Evolutionary conservation across 1,284 basidiomycete genomes (phyloP), one percentile per base, ranked within the genome.

Genomic region (Acaromyces ingoldii): DNA sequence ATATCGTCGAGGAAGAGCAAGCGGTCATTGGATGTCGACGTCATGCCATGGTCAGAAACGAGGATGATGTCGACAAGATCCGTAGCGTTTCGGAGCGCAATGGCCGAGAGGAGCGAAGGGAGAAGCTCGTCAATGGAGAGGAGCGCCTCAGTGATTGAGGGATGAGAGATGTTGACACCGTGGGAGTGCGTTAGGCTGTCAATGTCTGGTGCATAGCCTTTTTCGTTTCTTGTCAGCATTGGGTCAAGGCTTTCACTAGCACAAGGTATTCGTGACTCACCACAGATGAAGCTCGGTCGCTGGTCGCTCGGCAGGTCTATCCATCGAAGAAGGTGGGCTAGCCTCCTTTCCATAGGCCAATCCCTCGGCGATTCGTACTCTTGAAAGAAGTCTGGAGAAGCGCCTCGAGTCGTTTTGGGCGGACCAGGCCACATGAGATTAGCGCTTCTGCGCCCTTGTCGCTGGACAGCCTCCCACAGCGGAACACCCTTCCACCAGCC

Each of bases 21-120:
- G 43, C 85, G 82, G 0, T 85, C 83, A 60, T 87, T 81, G 57
- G 83, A 85, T 6, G 89, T 92, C 62, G 86, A 85, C 0, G 85
- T 86, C 91, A 95, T 93, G 3, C 91, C 91, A 70, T 95, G 91
- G 75, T 95, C 91, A 54, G 85, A 88, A 46, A 95, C 88, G 65
- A 92, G 89, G 24, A 93, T 81, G 25, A 95, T 80, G 72, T 95
- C 88, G 26, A 92, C 85, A 25, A 93, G 86, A 31, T 86, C 82
- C 1, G 82, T 83, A 28, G 92, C 79, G 67, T 91, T 88, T 2
- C 91, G 82, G n/a, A 78, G 76, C 26, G 80, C 80, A 28, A 93
- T 77, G 1, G 81, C 79, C 2, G 77, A 74, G 0, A 86, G 82
- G 11, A 95, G 76, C 43, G 84, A 78, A 51, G 81, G 83, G 1